Conservation (phyloP, 768 basidiomycete genomes). For the Agrocybe pediades region DNA sequence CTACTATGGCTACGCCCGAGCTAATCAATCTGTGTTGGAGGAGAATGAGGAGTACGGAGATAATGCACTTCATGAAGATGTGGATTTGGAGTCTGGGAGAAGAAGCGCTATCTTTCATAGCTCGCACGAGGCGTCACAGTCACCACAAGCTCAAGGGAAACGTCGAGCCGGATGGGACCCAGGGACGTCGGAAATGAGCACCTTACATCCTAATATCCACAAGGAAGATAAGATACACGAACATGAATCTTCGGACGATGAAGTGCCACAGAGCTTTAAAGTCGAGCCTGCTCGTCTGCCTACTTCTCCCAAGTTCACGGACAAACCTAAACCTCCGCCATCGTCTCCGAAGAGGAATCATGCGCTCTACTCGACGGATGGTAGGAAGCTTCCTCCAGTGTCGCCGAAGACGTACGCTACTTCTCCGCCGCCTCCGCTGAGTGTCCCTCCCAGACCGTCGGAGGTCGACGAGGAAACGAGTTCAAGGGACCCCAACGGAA, state of each 20-base stretch:
- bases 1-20: slow-evolving; percentile 76
- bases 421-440: slow-evolving; percentile 41
- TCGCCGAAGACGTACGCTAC: slow-evolving; percentile 22
- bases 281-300: slow-evolving; percentile 65
- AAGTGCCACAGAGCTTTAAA: slow-evolving; percentile 86
- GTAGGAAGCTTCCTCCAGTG: slow-evolving; percentile 30
- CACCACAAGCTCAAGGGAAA: slow-evolving; percentile 43
- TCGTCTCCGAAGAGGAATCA: slow-evolving; percentile 37
- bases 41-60: slow-evolving; percentile 61
- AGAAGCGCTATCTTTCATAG: slow-evolving; percentile 39
- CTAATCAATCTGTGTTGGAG: slow-evolving; percentile 69
- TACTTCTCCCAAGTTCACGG: slow-evolving; percentile 26
- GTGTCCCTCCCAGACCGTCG: slow-evolving; percentile 53
- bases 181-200: slow-evolving; percentile 54
- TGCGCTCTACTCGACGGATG: slow-evolving; percentile 50
- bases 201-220: slow-evolving; percentile 72
- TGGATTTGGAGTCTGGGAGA: slow-evolving; percentile 67
- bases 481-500: slow-evolving; percentile 14
- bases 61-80: slow-evolving; percentile 44
- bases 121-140: slow-evolving; percentile 25
- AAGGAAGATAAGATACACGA: slow-evolving; percentile 62
- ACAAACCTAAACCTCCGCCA: slow-evolving; percentile 23
- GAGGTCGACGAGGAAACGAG: slow-evolving; percentile 38
- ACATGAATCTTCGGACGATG: slow-evolving; percentile 74
- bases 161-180: slow-evolving; percentile 62